Evolutionary conservation across 805 yeast genomes (phyloP), one percentile per base, ranked within the genome.

Genomic region (Sugiyamaella marilandica): DNA sequence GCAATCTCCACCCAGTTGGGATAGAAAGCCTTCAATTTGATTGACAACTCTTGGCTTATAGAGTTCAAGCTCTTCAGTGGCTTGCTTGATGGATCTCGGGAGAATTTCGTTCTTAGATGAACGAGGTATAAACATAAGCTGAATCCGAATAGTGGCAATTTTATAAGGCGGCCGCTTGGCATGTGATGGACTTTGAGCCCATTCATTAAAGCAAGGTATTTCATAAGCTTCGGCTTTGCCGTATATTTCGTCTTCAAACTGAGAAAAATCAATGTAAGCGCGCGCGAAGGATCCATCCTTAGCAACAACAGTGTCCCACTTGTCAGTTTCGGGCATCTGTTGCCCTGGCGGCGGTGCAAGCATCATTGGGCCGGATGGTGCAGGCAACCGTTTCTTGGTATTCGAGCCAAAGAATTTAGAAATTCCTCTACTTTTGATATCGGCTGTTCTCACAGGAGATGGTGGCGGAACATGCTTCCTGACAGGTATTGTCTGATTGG

Each of bases 1-100:
- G 59, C 94, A 79, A 70, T 91, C 98, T 9, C 97, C 97, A 16
- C 98, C 98, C 63, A 85, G 88, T 70, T 91, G 98, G 61, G 82
- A 81, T 70, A 92, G 71, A 62, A 73, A 83, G 0, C 97, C 97
- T 64, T 85, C 60, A 84, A 62, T 53, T 35, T 45, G 52, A 51
- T 16, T 73, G 16, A 10, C 58, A 46, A 57, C 63, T 0, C 75
- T 74, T 18, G 59, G 61, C 8, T 45, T 14, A 10, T 55, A 60
- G 19, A 45, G 50, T 16, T 52, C 41, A 26, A 62, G 52, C 36
- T 55, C 59, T n/a, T 51, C 57, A 33, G 53, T 41, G 1, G 80
- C 78, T 21, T 76, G 71, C 52, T 70, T 72, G 60, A 84, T 82
- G 51, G 84, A 79, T 1, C 75, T 65, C 1, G 90, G 90, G 24